These are phyloP conservation scores for Fusarium tuaranense DNA, from an alignment of 2,329 filamentous ascomycete genomes.

Conservation along the genomic window DNA sequence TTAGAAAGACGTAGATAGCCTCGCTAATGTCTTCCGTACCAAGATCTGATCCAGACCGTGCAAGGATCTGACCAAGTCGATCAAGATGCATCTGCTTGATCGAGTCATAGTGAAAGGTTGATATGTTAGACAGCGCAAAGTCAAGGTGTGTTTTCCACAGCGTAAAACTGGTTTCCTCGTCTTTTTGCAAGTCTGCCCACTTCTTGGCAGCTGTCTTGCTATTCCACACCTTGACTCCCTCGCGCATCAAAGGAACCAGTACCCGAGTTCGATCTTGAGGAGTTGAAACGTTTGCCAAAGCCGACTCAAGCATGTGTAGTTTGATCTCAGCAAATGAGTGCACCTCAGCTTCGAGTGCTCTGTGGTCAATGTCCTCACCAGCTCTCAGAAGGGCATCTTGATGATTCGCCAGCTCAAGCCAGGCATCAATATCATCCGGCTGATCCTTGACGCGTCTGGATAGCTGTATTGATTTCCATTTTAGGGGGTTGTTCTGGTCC, in stretches of 20 bases:
- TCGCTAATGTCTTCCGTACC: constrained; percentile 40
- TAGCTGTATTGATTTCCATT: constrained; percentile 70
- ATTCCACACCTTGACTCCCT: constrained; percentile 82
- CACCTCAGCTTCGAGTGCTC: constrained; percentile 68
- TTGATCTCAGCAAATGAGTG: constrained; percentile 83
- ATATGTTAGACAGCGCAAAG: constrained; percentile 76
- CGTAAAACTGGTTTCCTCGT: constrained; percentile 54
- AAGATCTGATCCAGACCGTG: constrained; percentile 6
- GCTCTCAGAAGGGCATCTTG: constrained; percentile 76
- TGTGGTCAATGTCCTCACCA: constrained; percentile 57
- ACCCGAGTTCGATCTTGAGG: constrained; percentile 68
- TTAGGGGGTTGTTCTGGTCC: constrained; percentile 58
- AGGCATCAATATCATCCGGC: constrained; percentile 76
- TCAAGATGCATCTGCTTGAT: constrained; percentile 70
- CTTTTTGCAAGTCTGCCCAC: constrained; percentile 68
- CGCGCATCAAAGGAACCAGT: constrained; percentile 76
- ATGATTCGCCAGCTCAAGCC: constrained; percentile 83
- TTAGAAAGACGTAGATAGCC: constrained; percentile 76
- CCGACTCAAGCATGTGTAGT: constrained; percentile 82
- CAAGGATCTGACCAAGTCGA: constrained; percentile 53
- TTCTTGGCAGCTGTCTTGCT: constrained; percentile 67
- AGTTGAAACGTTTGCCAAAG: constrained; percentile 67
- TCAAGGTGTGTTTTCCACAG: constrained; percentile 82
- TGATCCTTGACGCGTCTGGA: constrained; percentile 71
- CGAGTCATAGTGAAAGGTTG: constrained; percentile 75